Evolutionary conservation across 805 yeast species (phyloP), one percentile per base, ranked within the genome.

Genomic region (Candida lessepsii): DNA sequence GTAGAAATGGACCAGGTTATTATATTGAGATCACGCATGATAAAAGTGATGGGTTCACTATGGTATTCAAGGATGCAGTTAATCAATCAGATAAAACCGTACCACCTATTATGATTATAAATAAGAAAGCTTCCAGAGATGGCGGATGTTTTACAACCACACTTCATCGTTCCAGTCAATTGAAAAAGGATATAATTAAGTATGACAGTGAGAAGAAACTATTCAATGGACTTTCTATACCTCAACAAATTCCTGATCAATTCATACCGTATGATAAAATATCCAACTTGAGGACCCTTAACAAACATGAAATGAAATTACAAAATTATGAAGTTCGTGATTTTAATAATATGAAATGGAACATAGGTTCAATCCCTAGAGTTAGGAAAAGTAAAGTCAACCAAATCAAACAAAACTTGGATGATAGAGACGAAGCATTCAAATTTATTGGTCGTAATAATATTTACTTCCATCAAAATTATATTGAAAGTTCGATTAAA

Each of bases 1-100:
- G 83, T 39, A 63, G 84, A 23, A 67, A 70, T 47, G 86, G 79
- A 0, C 88, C 88, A 0, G 80, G 86, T 3, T 80, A 76, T 50
- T 76, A 71, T 48, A 76, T 81, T 11, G 70, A 71, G 37, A 49
- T 73, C 54, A 58, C 27, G 11, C 31, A 35, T 14, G 35, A 39
- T 13, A 36, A 31, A 21, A 23, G 35, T 6, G 43, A 46, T 24
- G 67, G 64, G 4, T 61, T 54, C 37, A 49, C 56, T 10, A 48
- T 63, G 41, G 39, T 50, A 8, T 61, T 63, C 46, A 56, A 51
- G 42, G 58, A 57, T 39, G 27, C 48, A 2, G 41, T 39, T 26
- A 45, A 35, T 18, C 48, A 37, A 41, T 53, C 29, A 13, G 46
- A 50, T 19, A 48, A 47, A 7, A 55, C 52, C 9, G 31, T 47